Base-by-base conservation (phyloP, 495 filamentous ascomycete species). In the Penicillium coffeae region DNA sequence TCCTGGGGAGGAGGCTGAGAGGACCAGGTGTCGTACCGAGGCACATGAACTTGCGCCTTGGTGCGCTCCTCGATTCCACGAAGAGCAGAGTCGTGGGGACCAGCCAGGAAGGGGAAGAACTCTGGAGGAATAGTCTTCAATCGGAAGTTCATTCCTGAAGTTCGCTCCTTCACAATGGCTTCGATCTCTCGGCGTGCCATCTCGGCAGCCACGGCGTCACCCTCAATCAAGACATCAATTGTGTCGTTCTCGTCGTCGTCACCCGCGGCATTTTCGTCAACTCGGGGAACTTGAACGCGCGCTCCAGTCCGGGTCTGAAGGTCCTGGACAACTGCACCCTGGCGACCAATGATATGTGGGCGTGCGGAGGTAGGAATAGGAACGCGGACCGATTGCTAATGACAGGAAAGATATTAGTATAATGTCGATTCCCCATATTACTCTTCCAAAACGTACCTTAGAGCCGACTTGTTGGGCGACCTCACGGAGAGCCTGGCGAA, bases 101-200 rank as follows among this genome's bases (percentile, higher is more conserved):
- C 91, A 19, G 88, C 85, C 63, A 99, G 87, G 73, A 97, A 97
- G 12, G 92, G 94, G 69, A 90, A 99, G 64, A 88, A 94, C 62
- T 96, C 89, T 15, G 91, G 83, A 2, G 91, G 92, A 48, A 96
- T 85, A 13, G 85, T 78, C 64, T 83, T 85, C 50, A 98, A 64
- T 30, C 83, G 82, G 22, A 88, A 66, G 66, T 77, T 92, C 60
- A 92, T 84, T 56, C 82, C 89, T 14, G 89, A 85, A 14, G 85
- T 84, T 20, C 87, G 85, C 66, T 96, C 90, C 56, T 85, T 86
- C 18, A 88, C 88, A 60, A 96, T 96, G 44, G 79, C 79, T 55
- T 85, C 78, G 48, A 99, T 90, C 45, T 85, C 83, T n/a, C 83
- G 80, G 38, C 82, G 79, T 33, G 94, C 93, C 66, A 90, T 78